These are phyloP conservation scores for Xanthoparmelia taractica DNA, from an alignment of 495 filamentous ascomycete genomes.

Conservation along the genomic window DNA sequence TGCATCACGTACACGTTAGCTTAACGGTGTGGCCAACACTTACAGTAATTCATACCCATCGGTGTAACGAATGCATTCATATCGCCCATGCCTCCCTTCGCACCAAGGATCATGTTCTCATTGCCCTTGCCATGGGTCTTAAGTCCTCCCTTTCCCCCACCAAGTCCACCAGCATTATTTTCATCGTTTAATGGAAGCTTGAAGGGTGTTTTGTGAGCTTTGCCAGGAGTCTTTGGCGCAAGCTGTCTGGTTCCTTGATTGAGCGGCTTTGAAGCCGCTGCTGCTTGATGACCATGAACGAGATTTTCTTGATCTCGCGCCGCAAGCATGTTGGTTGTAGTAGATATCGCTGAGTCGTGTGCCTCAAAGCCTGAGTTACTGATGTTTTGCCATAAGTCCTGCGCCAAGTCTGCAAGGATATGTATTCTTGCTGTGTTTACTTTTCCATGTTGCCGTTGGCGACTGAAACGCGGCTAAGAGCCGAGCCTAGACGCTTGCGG, in stretches of 20 bases:
- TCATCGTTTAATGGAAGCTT: conserved; percentile 82
- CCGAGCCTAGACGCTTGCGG: conserved; percentile 12
- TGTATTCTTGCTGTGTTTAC: conserved; percentile 13
- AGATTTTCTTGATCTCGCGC: conserved; percentile 87
- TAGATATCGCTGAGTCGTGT: too few relatives aligned
- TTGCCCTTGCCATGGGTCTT: conserved; percentile 56
- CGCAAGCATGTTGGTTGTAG: conserved; percentile 59
- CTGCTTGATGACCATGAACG: conserved; percentile 64
- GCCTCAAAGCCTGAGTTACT: too few relatives aligned
- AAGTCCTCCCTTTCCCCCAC: conserved; percentile 52
- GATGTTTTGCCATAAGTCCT: too few relatives aligned
- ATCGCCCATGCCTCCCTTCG: conserved; percentile 52
- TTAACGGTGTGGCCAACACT: neutral
- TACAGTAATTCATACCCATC: conserved; percentile 48
- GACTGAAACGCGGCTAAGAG: conserved; percentile 11
- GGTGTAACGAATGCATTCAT: conserved; percentile 70
- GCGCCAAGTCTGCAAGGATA: neutral
- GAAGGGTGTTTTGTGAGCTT: conserved; percentile 75
- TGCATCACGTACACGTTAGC: conserved; percentile 26
- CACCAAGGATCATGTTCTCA: conserved; percentile 53
- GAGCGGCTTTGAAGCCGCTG: conserved; percentile 68
- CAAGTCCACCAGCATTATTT: conserved; percentile 52
- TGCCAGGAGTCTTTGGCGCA: conserved; percentile 71
- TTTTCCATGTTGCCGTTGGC: conserved; percentile 14
- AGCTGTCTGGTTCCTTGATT: conserved; percentile 57